Percentiles rank a stretch among this genome's conserved stretches.
phyloP scores from a whole-genome alignment of 202 grass and related monocot genomes.

The Schoenoplectus tabernaemontani region DNA sequence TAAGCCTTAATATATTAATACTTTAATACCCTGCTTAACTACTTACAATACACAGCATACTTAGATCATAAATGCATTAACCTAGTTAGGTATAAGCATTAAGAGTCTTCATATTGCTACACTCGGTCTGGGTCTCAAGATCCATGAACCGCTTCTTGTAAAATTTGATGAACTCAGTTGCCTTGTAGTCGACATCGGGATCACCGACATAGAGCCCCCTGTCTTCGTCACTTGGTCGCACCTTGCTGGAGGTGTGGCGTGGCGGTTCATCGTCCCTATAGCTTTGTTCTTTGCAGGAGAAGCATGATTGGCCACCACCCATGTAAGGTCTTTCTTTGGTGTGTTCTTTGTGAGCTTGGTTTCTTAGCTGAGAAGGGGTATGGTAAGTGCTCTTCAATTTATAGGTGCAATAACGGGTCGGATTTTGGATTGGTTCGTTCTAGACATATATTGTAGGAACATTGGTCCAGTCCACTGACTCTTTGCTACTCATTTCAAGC shows the following conservation, averaged over 20 bases:
- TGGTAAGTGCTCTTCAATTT: slow-evolving; percentile 7
- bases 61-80: neutral
- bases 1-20: neutral
- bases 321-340: slow-evolving; percentile 27
- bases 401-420: neutral
- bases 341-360: neutral
- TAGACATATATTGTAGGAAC: neutral
- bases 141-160: slow-evolving; percentile 27
- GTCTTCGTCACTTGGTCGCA: slow-evolving; percentile 76
- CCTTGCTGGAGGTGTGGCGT: slow-evolving; percentile 30
- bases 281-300: slow-evolving; percentile 34
- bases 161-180: slow-evolving; percentile 54
- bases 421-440: neutral
- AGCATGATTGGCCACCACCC: slow-evolving; percentile 47
- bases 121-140: slow-evolving; percentile 17
- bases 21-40: neutral
- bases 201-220: slow-evolving; percentile 47
- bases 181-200: slow-evolving; percentile 64
- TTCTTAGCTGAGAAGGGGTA: neutral
- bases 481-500: neutral
- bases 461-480: slow-evolving; percentile 2
- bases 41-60: slow-evolving; percentile 2
- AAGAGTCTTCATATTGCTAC: slow-evolving; percentile 8
- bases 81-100: neutral
- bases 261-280: slow-evolving; percentile 35